A percentile compares a stretch with the other conserved stretches of the same genome.
phyloP scores from a whole-genome alignment of 352 stramenopile genomes.

The Phytopythium mirpurense region DNA sequence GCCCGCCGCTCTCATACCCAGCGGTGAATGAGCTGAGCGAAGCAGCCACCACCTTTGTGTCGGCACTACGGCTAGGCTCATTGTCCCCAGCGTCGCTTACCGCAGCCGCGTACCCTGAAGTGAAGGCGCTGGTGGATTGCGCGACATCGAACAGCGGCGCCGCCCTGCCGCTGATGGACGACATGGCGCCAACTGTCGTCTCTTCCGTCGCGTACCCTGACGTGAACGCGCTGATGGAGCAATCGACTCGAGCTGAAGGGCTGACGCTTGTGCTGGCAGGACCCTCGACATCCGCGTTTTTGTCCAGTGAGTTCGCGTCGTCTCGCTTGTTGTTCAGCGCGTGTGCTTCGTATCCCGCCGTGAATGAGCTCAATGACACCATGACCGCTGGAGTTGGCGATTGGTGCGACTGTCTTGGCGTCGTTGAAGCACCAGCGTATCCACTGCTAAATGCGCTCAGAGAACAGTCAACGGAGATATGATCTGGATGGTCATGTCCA shows the following conservation, averaged over 20 bases:
- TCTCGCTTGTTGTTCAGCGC: not conserved
- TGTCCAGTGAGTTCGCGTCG: not conserved
- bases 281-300: not conserved
- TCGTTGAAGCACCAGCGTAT: slow-evolving; percentile 1
- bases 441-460: slow-evolving; percentile 34
- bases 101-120: not conserved
- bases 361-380: slow-evolving; percentile 18
- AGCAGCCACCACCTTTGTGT: not conserved
- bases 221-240: slow-evolving; percentile 38
- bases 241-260: slow-evolving; percentile 9
- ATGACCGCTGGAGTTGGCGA: not conserved
- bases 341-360: slow-evolving; percentile 12
- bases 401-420: not conserved
- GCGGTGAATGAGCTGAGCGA: slow-evolving; percentile 6
- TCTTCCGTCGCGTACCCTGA: slow-evolving; percentile 14
- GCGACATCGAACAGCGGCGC: not conserved
- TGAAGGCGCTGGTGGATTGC: slow-evolving; percentile 4
- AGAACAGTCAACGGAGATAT: slow-evolving; percentile 19
- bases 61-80: not conserved
- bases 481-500: slow-evolving; percentile 1
- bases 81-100: not conserved
- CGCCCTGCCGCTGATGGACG: not conserved
- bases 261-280: not conserved
- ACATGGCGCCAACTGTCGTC: too few species aligned
- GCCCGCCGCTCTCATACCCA: not conserved